These are phyloP conservation scores for Clarkia xantiana DNA, from an alignment of 345 rosid species.

Conservation along the genomic window DNA sequence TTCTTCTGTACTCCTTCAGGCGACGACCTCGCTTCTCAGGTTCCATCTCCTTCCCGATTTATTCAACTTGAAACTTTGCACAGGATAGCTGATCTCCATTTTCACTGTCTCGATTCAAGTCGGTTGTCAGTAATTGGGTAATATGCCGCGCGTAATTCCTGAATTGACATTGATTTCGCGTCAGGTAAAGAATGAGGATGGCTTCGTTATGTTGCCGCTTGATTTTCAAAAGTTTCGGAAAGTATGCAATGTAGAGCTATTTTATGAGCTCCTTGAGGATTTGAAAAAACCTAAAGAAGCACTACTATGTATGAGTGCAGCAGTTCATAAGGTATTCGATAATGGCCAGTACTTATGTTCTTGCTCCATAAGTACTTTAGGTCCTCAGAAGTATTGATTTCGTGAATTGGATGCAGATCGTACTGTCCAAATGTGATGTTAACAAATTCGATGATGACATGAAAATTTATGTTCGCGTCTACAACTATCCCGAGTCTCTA, in stretches of 20 bases:
- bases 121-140: too few relatives aligned
- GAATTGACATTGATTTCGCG: conserved; percentile 1
- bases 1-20: conserved; percentile 51
- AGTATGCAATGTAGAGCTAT: conserved; percentile 31
- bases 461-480: conserved; percentile 61
- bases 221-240: conserved; percentile 61
- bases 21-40: conserved; percentile 49
- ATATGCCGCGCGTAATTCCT: too few relatives aligned
- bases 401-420: conserved; percentile 22
- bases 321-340: conserved; percentile 58
- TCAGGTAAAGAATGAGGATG: conserved; percentile 60
- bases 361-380: not conserved
- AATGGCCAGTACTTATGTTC: not conserved
- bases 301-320: conserved; percentile 64
- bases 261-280: conserved; percentile 45
- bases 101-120: too few relatives aligned
- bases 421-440: conserved; percentile 22
- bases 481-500: conserved; percentile 68
- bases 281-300: conserved; percentile 64
- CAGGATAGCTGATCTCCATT: too few relatives aligned
- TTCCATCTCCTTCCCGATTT: conserved; percentile 6
- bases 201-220: conserved; percentile 40
- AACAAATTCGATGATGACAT: conserved; percentile 25
- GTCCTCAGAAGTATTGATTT: not conserved
- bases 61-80: not conserved